phyloP scores from a whole-genome alignment of 768 basidiomycete species.

The Leucocoprinus birnbaumii region DNA sequence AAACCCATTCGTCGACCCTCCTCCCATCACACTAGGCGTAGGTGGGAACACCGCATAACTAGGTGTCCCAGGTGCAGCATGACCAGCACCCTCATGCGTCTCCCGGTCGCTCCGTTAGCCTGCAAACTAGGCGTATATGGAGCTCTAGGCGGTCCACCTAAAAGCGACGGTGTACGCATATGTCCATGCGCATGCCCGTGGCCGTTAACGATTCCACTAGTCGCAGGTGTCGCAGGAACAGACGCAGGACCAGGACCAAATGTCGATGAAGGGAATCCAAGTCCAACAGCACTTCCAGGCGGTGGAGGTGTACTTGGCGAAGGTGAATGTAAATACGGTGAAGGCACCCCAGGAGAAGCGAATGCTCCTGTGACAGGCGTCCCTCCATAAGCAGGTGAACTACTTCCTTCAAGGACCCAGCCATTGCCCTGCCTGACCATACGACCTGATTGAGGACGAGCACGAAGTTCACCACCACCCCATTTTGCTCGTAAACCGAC shows the following conservation, averaged over 20 bases:
- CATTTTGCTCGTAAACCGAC: constrained; percentile 61
- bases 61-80: constrained; percentile 33
- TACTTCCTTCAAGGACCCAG: constrained; percentile 55
- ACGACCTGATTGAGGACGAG: constrained; percentile 42
- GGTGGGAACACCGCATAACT: constrained; percentile 31
- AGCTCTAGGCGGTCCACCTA: constrained; percentile 18
- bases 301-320: constrained; percentile 15
- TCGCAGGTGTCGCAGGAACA: constrained; percentile 6
- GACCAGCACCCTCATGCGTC: constrained; percentile 19
- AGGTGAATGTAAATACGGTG: constrained; percentile 25
- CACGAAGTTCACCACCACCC: constrained; percentile 60
- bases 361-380: constrained; percentile 30
- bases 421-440: constrained; percentile 56
- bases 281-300: constrained; percentile 13
- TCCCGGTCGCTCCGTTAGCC: constrained; percentile 8
- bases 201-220: no score
- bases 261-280: constrained; percentile 10
- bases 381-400: constrained; percentile 28
- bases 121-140: constrained; percentile 14
- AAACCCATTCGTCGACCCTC: constrained; percentile 21
- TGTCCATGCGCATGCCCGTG: constrained; percentile 15
- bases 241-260: constrained; percentile 14
- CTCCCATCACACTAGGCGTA: constrained; percentile 26
- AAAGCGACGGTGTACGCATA: constrained; percentile 15
- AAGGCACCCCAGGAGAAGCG: constrained; percentile 16